Percentiles rank a stretch among this genome's conserved stretches.
Conservation (phyloP, 2,329 filamentous ascomycete species). For the Diaporthe citrichinensis region DNA sequence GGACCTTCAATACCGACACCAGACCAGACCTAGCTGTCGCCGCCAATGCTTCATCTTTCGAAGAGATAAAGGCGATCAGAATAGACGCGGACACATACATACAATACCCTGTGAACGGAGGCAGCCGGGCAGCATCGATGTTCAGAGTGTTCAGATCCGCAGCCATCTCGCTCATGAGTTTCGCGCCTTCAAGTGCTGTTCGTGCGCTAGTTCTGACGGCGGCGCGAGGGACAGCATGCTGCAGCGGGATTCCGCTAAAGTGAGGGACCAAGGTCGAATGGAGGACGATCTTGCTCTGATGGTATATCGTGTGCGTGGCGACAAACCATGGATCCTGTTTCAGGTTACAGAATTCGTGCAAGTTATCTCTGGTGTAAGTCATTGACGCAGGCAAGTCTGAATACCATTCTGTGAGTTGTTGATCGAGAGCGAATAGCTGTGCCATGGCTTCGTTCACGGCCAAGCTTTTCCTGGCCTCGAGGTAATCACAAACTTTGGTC, state of each 20-base stretch:
- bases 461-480: neutral
- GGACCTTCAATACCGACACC: neutral
- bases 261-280: neutral
- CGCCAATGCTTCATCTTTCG: neutral
- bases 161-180: neutral
- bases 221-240: neutral
- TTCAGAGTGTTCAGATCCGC: neutral
- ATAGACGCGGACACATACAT: neutral
- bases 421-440: neutral
- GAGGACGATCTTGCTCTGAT: neutral
- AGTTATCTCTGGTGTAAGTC: neutral
- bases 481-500: conserved; percentile 1
- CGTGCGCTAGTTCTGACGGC: neutral
- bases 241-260: neutral
- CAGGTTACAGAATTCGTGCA: neutral
- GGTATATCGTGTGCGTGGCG: neutral
- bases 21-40: neutral
- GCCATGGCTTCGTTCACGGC: neutral
- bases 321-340: neutral
- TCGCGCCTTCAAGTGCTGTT: neutral
- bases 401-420: neutral
- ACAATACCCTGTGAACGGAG: neutral
- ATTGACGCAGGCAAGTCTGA: neutral
- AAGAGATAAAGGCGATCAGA: neutral
- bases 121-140: neutral